A percentile compares a stretch with the other conserved stretches of the same genome.
These are phyloP conservation scores for Sclerotinia subarctica DNA, from an alignment of 2,329 filamentous ascomycete species.

Conservation along the genomic window DNA sequence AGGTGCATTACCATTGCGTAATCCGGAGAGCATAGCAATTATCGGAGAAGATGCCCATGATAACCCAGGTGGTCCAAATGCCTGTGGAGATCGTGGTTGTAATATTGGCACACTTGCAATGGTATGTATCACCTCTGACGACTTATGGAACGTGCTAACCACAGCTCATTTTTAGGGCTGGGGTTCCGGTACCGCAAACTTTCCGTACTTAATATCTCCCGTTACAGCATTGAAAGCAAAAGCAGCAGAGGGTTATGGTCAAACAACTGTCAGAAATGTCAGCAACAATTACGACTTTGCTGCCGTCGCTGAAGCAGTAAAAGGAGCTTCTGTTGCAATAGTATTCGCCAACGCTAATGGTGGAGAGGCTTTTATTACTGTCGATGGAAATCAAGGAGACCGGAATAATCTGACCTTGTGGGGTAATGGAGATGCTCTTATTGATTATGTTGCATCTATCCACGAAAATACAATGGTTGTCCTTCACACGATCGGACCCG, in stretches of 20 bases:
- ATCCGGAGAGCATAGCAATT: conserved; percentile 41
- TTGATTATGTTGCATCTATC: conserved; percentile 71
- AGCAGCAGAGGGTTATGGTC: conserved; percentile 57
- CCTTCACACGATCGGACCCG: conserved; percentile 80
- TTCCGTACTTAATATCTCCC: conserved; percentile 74
- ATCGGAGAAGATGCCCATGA: conserved; percentile 49
- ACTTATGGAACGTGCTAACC: conserved; percentile 55
- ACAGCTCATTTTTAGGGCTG: conserved; percentile 54
- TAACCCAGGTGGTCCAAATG: conserved; percentile 59
- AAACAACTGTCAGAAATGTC: conserved; percentile 60
- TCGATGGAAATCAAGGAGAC: conserved; percentile 82
- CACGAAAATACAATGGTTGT: conserved; percentile 90
- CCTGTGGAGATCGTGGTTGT: conserved; percentile 56
- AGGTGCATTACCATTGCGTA: conserved; percentile 48
- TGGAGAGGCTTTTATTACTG: conserved; percentile 80
- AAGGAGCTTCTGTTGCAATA: conserved; percentile 65
- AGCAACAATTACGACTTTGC: conserved; percentile 55
- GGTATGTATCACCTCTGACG: conserved; percentile 41
- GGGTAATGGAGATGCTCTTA: conserved; percentile 75
- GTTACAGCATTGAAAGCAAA: conserved; percentile 65
- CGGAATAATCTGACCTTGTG: conserved; percentile 91
- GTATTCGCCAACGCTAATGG: conserved; percentile 87
- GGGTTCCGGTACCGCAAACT: conserved; percentile 72
- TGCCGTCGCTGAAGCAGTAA: conserved; percentile 61
- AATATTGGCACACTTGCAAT: conserved; percentile 52